Evolutionary conservation across 2,329 filamentous ascomycete genomes (phyloP).

Genomic region (Stagonosporopsis vannaccii): DNA sequence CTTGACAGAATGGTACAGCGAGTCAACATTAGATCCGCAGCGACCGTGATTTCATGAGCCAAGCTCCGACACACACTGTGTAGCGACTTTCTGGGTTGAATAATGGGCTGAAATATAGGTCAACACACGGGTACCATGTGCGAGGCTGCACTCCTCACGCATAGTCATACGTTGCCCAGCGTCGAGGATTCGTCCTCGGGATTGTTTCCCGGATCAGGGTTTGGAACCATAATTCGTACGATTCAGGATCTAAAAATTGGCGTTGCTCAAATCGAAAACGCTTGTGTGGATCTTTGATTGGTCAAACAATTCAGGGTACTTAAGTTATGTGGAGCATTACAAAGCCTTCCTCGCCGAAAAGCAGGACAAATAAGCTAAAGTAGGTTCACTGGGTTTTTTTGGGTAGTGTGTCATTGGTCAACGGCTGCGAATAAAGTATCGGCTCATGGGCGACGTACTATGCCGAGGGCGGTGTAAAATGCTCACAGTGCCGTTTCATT

Average conservation of each 20-base stretch:
- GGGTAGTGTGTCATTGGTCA: background rate
- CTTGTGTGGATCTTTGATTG: background rate
- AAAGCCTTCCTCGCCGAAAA: background rate
- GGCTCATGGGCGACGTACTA: background rate
- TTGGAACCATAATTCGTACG: background rate
- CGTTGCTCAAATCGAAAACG: conserved; percentile 22
- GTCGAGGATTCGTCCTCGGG: background rate
- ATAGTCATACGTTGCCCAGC: background rate
- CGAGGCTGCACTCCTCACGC: background rate
- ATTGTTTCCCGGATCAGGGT: background rate
- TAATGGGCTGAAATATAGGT: background rate
- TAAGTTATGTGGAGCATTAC: background rate
- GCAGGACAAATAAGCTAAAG: background rate
- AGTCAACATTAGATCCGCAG: background rate
- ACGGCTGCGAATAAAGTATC: background rate
- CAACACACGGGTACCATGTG: background rate
- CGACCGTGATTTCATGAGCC: background rate
- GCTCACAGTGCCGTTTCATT: background rate
- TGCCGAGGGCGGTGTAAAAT: background rate
- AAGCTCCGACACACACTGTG: background rate
- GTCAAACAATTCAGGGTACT: background rate
- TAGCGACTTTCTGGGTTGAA: background rate
- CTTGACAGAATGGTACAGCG: background rate
- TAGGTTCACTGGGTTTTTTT: background rate
- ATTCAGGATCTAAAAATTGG: conserved; percentile 8